Evolutionary conservation across 2,329 filamentous ascomycete genomes (phyloP), one percentile per base, ranked within the genome.

Genomic region (Diplocarpon mali): DNA sequence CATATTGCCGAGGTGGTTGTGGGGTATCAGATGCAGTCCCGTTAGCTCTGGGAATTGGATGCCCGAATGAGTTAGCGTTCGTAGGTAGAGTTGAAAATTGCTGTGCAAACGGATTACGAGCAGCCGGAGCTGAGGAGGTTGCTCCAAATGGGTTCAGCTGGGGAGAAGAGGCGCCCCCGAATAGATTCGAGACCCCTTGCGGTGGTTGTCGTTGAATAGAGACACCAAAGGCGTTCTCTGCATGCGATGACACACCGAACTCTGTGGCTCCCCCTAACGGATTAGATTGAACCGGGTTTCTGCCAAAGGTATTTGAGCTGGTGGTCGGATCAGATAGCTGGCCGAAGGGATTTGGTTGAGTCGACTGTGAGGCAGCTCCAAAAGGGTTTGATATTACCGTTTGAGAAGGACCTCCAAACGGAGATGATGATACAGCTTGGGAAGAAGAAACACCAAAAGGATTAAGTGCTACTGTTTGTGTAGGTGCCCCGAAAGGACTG

Each of bases 361-460:
- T 45, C 36, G 47, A 35, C 14, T 34, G 42, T 34, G 45, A 34
- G 27, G 47, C 36, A 24, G 40, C 17, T 12, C 38, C 42, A 37
- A 40, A 40, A 27, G 27, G 24, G 31, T 32, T 42, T 1, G 46
- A 38, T 13, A 28, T 32, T 32, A 9, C 9, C 11, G 30, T 3
- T 14, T 32, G 30, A 12, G 30, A 4, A 32, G 30, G 39, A 27
- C 45, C 34, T 37, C 63, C 66, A 53, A 76, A 76, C 1, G 73
- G 62, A 55, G 64, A 71, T 52, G 56, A 52, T 49, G 15, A 36
- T 14, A 24, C 20, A 24, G 48, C 17, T 41, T 60, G 52, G 38
- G 61, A 53, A 15, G 61, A 53, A 15, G 66, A 55, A 44, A 67
- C 66, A 2, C 70, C 67, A 49, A 78, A 76, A 1, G 64, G 57